phyloP scores from a whole-genome alignment of 208 protist genomes.

The Leptomonas seymouri region DNA sequence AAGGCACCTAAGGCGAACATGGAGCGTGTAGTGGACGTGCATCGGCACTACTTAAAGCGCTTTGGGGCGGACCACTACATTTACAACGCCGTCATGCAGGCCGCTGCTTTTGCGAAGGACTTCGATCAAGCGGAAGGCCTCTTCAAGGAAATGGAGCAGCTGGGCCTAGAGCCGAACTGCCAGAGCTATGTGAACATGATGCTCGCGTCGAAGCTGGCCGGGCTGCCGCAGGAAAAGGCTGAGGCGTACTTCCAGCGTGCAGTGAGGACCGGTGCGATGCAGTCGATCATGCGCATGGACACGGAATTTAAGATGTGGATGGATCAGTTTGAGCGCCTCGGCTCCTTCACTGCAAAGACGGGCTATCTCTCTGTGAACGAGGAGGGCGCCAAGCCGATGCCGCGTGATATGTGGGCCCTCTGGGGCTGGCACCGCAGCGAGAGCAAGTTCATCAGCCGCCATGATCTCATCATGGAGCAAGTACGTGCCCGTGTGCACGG shows the following conservation, averaged over 20 bases:
- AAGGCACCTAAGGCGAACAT: conserved; percentile 68
- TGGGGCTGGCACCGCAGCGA: conserved; percentile 90
- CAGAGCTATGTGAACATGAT: conserved; percentile 94
- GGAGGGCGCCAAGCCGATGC: conserved; percentile 85
- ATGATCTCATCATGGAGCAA: conserved; percentile 65
- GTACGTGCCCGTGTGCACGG: conserved; percentile 64
- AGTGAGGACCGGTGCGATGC: conserved; percentile 58
- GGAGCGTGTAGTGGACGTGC: conserved; percentile 72
- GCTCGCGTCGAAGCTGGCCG: conserved; percentile 68
- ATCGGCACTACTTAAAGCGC: conserved; percentile 83
- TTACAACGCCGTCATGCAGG: conserved; percentile 93
- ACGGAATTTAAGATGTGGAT: conserved; percentile 93
- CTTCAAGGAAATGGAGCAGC: conserved; percentile 68
- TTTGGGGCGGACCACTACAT: conserved; percentile 92
- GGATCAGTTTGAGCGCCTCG: conserved; percentile 88
- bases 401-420: conserved; percentile 86
- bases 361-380: conserved; percentile 84
- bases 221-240: conserved; percentile 55
- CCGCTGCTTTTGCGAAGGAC: conserved; percentile 81
- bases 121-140: conserved; percentile 66
- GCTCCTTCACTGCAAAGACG: conserved; percentile 74
- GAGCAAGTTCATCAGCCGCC: conserved; percentile 80
- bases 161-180: conserved; percentile 83
- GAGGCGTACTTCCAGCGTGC: conserved; percentile 81
- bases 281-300: conserved; percentile 82